These are phyloP conservation scores for Mycena maculata DNA, from an alignment of 768 basidiomycete species.

Conservation along the genomic window DNA sequence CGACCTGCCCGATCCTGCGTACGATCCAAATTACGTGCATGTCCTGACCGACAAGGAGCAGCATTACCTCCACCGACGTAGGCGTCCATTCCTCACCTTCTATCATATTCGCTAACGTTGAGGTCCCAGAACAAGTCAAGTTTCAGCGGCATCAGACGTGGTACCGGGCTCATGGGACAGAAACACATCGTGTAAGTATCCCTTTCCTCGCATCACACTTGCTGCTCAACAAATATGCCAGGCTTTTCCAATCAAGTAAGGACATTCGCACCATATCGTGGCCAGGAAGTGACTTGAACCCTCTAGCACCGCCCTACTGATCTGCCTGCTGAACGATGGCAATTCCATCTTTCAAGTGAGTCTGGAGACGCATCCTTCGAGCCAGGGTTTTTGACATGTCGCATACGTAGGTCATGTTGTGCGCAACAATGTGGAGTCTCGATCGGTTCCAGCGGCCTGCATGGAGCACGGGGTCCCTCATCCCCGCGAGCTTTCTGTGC, in stretches of 20 bases:
- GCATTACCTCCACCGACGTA: slow-evolving; percentile 72
- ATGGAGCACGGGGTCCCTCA: slow-evolving; percentile 76
- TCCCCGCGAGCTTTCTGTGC: slow-evolving; percentile 79
- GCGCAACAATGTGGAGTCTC: slow-evolving; percentile 85
- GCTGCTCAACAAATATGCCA: slow-evolving; percentile 39
- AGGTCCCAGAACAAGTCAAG: slow-evolving; percentile 67
- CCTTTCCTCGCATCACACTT: background rate
- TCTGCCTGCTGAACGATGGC: slow-evolving; percentile 77
- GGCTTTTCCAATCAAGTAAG: slow-evolving; percentile 79
- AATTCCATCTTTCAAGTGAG: slow-evolving; percentile 85
- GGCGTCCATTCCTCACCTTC: slow-evolving; percentile 39
- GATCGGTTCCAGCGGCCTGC: slow-evolving; percentile 76
- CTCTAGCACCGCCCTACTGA: slow-evolving; percentile 72
- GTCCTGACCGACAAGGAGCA: slow-evolving; percentile 77
- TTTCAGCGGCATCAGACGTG: slow-evolving; percentile 82
- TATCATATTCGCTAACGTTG: background rate
- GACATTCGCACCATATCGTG: background rate
- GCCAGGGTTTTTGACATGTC: background rate
- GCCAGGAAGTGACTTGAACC: background rate
- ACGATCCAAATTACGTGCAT: slow-evolving; percentile 77
- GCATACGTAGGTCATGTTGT: slow-evolving; percentile 68
- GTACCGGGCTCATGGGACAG: slow-evolving; percentile 89
- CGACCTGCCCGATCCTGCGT: slow-evolving; percentile 83
- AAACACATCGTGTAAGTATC: slow-evolving; percentile 74
- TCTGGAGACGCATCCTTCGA: background rate